Base-by-base conservation (phyloP, 2,329 filamentous ascomycete genomes). In the Fusarium pseudograminearum region DNA sequence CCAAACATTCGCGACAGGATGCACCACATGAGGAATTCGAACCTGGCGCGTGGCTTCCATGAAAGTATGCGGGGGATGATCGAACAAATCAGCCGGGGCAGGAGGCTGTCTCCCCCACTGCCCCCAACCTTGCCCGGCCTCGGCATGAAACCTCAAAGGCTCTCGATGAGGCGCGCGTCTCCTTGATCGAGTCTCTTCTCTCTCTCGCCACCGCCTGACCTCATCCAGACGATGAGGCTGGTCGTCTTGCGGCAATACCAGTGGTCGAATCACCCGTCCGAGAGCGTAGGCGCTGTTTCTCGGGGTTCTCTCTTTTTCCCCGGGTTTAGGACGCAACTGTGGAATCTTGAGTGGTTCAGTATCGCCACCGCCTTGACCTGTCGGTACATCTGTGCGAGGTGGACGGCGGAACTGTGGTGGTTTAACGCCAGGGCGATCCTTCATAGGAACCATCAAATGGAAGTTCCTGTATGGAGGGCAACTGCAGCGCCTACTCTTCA, bases 401-500 rank as follows among this genome's bases (percentile, higher is more conserved):
- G 6, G 50, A 14, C 66, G 66, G 18, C 70, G 69, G 15, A 59
- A 74, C 28, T 34, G 66, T 9, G 54, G 45, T 4, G 72, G 70
- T 48, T 74, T 74, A 14, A 12, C 7, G 1, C 72, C 72, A 4
- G 72, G 66, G 1, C 72, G 65, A 1, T 63, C 4, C 6, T 24
- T 38, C 20, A 73, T 47, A 2, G 57, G 61, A 3, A 70, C 38
- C 58, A 70, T 65, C 0, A 15, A 38, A 1, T 74, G 12, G 14
- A 50, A 53, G 11, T 41, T 33, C 3, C 51, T 59, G 3, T 64
- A 67, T 3, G 8, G 2, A 3, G 38, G 61, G 54, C 83, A 86
- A 0, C 0, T 0, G 30, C 82, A 86, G 0, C 45, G 76, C 28
- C 80, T 81, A 83, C 83, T 86, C 6, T 0, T 5, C 0, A 20